Evolutionary conservation across 768 basidiomycete genomes (phyloP), one percentile per base, ranked within the genome.

Genomic region (Filobasidium wieringae): DNA sequence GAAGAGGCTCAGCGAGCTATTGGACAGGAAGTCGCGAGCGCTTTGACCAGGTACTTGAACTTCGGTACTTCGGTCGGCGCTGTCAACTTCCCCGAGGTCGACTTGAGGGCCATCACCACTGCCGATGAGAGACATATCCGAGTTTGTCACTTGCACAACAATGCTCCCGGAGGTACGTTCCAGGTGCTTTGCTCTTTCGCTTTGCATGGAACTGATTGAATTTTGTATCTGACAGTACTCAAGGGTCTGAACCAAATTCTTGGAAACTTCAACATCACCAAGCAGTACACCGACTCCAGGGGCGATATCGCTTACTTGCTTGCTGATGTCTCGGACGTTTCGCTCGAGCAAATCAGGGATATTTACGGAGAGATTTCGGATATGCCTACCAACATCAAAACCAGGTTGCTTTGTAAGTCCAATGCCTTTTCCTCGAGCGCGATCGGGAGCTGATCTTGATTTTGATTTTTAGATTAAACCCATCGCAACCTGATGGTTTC

Each of bases 81-180:
- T 2, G 95, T 97, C 79, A 97, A 97, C 78, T 96, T 99, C 83
- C 93, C 95, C 50, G 93, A 96, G 77, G 92, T 99, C 67, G 89
- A 93, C 76, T 79, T 99, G 37, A 86, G 93, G 59, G 84, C 89
- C 53, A 93, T 97, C 72, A 82, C 85, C 9, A 81, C 83, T 2
- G 87, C 90, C 63, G 85, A 91, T 69, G 81, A 80, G 51, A 80
- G 80, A 62, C 80, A 86, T 68, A 82, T 96, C 63, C 86, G 95
- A 62, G 79, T 99, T 32, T 97, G 95, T 76, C 83, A 96, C 74
- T 86, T 95, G 50, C 95, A 99, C 80, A 83, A 79, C 74, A 99
- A 99, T 77, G 76, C 76, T 55, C 74, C 73, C 4, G 72, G 72
- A 64, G 43, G 37, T 40, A 22, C 15, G 37, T 40, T 4, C 15